Base-by-base conservation (phyloP, 2,329 filamentous ascomycete species). In the Polytolypa hystricis region DNA sequence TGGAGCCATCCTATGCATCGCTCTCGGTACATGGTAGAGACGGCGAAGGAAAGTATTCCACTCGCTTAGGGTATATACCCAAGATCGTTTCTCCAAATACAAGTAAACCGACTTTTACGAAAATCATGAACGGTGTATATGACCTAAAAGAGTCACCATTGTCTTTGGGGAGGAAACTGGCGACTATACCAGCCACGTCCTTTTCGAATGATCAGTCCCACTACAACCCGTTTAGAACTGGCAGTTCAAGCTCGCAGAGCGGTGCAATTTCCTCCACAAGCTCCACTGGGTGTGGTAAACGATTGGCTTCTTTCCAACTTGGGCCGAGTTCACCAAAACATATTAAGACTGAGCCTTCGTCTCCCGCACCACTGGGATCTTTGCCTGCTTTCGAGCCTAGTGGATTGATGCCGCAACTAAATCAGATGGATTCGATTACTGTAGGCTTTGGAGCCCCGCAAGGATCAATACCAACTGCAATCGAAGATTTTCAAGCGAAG, bases 111-210 rank as follows among this genome's bases (percentile, higher is more conserved):
- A 21, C 37, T 2, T 43, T 45, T 25, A 30, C 38, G 6, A 40
- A 45, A 35, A 42, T 43, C 17, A 39, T 43, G 35, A 42, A 37
- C 31, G 40, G 35, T 5, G 37, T 35, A 3, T 44, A 38, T 23
- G 37, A 43, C 17, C 14, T 39, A n/a, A 33, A 34, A 16, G 35
- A 37, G 18, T 41, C 41, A 4, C 42, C 42, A 8, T 10, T 37
- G 18, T 27, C 8, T 6, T 15, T 42, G 16, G 39, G 42, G 15
- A 39, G 30, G 18, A 44, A 14, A 28, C 14, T 42, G 20, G 35
- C 33, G 23, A 9, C 29, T 6, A 10, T n/a, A n/a, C n/a, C n/a
- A n/a, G n/a, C 23, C 19, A n/a, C 18, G 14, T n/a, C 29, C 4
- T 7, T 33, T 14, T n/a, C 26, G 11, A 12, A 29, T n/a, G n/a